A percentile compares a stretch with the other conserved stretches of the same genome.
These are phyloP conservation scores for Penicillium cataractarum DNA, from an alignment of 495 filamentous ascomycete species.

Conservation along the genomic window DNA sequence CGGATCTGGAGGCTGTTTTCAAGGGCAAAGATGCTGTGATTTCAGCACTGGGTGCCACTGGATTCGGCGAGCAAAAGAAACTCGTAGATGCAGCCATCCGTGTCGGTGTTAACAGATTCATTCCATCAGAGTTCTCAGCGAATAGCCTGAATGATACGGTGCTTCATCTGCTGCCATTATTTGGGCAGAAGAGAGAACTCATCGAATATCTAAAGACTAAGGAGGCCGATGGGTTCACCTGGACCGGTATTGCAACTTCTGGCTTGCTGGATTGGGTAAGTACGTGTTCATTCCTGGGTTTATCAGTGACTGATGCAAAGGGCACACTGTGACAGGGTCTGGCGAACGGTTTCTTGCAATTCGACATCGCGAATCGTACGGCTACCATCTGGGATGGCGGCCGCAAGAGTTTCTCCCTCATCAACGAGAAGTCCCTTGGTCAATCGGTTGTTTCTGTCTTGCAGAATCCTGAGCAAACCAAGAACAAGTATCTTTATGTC, in stretches of 20 bases:
- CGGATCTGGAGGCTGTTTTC: constrained; percentile 5
- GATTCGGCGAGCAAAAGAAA: constrained; percentile 6
- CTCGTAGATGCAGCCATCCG: constrained; percentile 8
- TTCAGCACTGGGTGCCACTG: constrained; percentile 8
- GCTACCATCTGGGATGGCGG: constrained; percentile 53
- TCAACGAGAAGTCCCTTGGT: constrained; percentile 44
- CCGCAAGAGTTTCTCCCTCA: constrained; percentile 38
- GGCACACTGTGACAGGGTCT: constrained; percentile 31
- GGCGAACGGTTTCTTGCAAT: constrained; percentile 47
- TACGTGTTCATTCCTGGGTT: not conserved
- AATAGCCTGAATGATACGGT: constrained; percentile 40
- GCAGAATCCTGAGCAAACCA: constrained; percentile 40
- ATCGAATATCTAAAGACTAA: constrained; percentile 51
- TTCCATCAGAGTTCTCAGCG: constrained; percentile 37
- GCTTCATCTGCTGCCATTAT: constrained; percentile 44
- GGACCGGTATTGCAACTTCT: constrained; percentile 53
- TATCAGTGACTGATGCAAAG: not conserved
- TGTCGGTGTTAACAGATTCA: constrained; percentile 41
- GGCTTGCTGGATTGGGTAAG: constrained; percentile 56
- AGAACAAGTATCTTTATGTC: constrained; percentile 54
- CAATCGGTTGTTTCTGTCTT: constrained; percentile 45
- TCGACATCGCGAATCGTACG: constrained; percentile 42
- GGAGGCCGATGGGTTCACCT: constrained; percentile 43
- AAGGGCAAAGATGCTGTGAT: constrained; percentile 8
- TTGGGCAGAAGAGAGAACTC: constrained; percentile 46